A percentile compares a stretch with the other conserved stretches of the same genome.
phyloP scores from a whole-genome alignment of 2,329 filamentous ascomycete genomes.

The Cryphonectria radicalis region DNA sequence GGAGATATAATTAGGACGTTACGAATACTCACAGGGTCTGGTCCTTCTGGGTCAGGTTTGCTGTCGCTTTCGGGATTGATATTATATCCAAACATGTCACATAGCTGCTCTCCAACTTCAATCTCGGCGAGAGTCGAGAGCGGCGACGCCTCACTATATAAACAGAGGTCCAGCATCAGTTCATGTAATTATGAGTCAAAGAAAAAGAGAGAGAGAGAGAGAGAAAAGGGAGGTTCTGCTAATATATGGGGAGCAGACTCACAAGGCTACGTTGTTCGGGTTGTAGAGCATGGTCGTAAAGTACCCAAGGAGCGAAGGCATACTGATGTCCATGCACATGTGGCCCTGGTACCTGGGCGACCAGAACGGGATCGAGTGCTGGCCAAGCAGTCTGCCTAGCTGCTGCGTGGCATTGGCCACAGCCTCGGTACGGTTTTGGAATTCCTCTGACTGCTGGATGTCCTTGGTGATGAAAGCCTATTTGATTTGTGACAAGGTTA shows the following conservation, averaged over 20 bases:
- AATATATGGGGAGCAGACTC: background rate
- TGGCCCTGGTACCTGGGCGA: constrained; percentile 51
- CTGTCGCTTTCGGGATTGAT: constrained; percentile 32
- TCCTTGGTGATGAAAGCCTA: constrained; percentile 42
- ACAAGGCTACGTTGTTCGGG: constrained; percentile 46
- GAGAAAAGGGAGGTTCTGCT: background rate
- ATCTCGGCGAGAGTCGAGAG: constrained; percentile 50
- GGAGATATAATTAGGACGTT: background rate
- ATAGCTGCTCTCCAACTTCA: constrained; percentile 50
- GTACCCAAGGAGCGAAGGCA: constrained; percentile 49
- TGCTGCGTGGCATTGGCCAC: constrained; percentile 38
- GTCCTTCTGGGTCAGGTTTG: constrained; percentile 31
- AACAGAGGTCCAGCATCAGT: constrained; percentile 37
- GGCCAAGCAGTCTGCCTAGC: constrained; percentile 44
- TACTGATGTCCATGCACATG: constrained; percentile 49
- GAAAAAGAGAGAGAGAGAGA: too few relatives aligned
- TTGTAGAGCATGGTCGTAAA: constrained; percentile 56
- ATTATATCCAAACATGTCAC: constrained; percentile 50
- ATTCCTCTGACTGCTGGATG: constrained; percentile 41
- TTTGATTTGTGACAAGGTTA: constrained; percentile 24
- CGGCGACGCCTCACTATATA: constrained; percentile 49
- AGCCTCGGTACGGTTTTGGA: constrained; percentile 37
- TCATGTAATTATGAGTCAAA: background rate
- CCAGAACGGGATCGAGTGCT: constrained; percentile 51
- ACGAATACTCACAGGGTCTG: background rate